Conservation (phyloP, 192 early-diverging fungal species). For the Funneliformis mosseae region DNA sequence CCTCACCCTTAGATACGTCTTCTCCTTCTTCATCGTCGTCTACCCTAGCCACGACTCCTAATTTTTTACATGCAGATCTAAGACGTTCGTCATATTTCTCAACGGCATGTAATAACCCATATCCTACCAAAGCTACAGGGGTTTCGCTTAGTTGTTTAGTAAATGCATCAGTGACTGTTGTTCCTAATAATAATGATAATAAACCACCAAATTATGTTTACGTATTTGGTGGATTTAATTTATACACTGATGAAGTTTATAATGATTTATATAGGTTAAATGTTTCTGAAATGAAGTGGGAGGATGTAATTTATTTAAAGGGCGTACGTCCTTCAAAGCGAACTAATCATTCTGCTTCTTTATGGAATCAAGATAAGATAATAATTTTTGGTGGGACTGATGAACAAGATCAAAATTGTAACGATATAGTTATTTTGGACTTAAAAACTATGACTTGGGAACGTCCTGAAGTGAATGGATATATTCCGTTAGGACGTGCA, state of each 20-base stretch:
- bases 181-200: slow-evolving; percentile 31
- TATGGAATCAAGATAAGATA: slow-evolving; percentile 60
- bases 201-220: slow-evolving; percentile 39
- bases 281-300: slow-evolving; percentile 52
- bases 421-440: slow-evolving; percentile 64
- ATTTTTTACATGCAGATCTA: neutral
- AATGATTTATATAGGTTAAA: slow-evolving; percentile 62
- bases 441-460: slow-evolving; percentile 62
- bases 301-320: slow-evolving; percentile 53
- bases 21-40: slow-evolving; percentile 30
- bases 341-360: slow-evolving; percentile 62
- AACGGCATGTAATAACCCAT: neutral
- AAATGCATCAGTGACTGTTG: slow-evolving; percentile 47
- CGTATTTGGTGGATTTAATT: slow-evolving; percentile 65
- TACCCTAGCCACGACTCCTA: slow-evolving; percentile 24
- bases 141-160: slow-evolving; percentile 42
- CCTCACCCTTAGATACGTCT: slow-evolving; percentile 12
- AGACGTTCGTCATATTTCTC: neutral
- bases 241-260: slow-evolving; percentile 69
- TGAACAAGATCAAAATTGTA: slow-evolving; percentile 53
- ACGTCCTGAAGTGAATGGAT: slow-evolving; percentile 51
- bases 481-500: slow-evolving; percentile 52
- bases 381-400: slow-evolving; percentile 70
- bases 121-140: slow-evolving; percentile 28
- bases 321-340: slow-evolving; percentile 57